Percentiles rank a stretch among this genome's conserved stretches.
Conservation (phyloP, 257 asterid genomes). For the Jasminum sambac region DNA sequence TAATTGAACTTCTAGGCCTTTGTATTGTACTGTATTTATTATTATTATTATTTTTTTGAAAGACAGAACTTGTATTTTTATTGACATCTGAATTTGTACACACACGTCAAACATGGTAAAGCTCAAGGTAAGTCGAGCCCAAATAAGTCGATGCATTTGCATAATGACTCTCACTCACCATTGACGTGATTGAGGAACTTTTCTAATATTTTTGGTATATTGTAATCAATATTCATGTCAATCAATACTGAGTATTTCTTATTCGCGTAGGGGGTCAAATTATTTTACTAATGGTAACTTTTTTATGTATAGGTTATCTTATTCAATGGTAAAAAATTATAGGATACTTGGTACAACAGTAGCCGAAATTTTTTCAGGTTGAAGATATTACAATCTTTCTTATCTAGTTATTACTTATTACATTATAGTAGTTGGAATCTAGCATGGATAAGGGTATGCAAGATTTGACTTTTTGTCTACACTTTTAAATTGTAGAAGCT, state of each 20-base stretch:
- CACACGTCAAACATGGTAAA: neutral
- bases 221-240: neutral
- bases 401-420: neutral
- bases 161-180: too few species aligned
- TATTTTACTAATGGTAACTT: too few species aligned
- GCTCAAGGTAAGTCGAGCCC: neutral
- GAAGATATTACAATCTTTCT: neutral
- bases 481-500: constrained; percentile 17
- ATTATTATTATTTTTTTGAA: too few species aligned
- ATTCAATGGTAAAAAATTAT: too few species aligned
- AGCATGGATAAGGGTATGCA: constrained; percentile 32
- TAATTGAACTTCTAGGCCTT: neutral
- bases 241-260: neutral
- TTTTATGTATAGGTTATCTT: too few species aligned
- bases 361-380: too few species aligned
- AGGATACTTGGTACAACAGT: too few species aligned
- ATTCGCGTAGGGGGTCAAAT: too few species aligned
- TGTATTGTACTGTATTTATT: neutral
- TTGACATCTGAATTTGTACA: neutral
- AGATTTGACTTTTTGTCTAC: constrained; percentile 27
- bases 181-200: too few species aligned
- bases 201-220: neutral
- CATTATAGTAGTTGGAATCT: neutral
- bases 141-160: too few species aligned
- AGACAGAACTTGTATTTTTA: neutral